These are phyloP conservation scores for Hura crepitans DNA, from an alignment of 441 rosid genomes.

Conservation along the genomic window DNA sequence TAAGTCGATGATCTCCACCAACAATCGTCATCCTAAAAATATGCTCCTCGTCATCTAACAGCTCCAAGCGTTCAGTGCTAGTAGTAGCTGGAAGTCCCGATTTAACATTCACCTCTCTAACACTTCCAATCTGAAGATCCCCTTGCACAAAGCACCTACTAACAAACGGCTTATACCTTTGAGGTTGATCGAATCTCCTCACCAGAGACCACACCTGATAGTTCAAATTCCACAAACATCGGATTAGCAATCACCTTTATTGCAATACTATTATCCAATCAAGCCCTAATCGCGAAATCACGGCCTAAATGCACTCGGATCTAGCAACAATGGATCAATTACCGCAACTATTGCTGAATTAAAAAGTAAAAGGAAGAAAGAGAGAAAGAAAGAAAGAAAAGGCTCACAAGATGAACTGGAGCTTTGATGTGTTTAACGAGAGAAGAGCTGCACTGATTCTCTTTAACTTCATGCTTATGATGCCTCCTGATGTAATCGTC, in stretches of 20 bases:
- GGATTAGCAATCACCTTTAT: neutral
- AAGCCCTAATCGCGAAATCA: neutral
- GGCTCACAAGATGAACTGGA: conserved; percentile 38
- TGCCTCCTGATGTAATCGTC: conserved; percentile 32
- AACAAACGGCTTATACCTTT: conserved; percentile 80
- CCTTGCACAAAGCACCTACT: conserved; percentile 71
- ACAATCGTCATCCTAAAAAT: conserved; percentile 67
- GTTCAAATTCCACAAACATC: conserved; percentile 11
- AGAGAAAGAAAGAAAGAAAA: too few species aligned
- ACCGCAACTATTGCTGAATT: conserved; percentile 5
- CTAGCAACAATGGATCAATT: neutral
- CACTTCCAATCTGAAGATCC: conserved; percentile 69
- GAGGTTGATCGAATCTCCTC: conserved; percentile 85
- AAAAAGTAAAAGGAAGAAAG: neutral
- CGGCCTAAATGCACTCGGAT: conserved; percentile 12
- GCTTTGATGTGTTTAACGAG: conserved; percentile 46
- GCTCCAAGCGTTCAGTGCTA: conserved; percentile 71
- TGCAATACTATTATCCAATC: neutral
- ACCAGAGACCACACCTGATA: conserved; percentile 75
- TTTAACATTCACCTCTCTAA: conserved; percentile 77
- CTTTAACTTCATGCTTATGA: conserved; percentile 33
- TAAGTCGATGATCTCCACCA: conserved; percentile 85
- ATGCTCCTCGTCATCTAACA: conserved; percentile 73
- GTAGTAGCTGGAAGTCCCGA: conserved; percentile 93
- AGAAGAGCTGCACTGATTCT: conserved; percentile 42